A percentile compares a stretch with the other conserved stretches of the same genome.
phyloP scores from a whole-genome alignment of 352 stramenopile genomes.

The Globisporangium middletonii region DNA sequence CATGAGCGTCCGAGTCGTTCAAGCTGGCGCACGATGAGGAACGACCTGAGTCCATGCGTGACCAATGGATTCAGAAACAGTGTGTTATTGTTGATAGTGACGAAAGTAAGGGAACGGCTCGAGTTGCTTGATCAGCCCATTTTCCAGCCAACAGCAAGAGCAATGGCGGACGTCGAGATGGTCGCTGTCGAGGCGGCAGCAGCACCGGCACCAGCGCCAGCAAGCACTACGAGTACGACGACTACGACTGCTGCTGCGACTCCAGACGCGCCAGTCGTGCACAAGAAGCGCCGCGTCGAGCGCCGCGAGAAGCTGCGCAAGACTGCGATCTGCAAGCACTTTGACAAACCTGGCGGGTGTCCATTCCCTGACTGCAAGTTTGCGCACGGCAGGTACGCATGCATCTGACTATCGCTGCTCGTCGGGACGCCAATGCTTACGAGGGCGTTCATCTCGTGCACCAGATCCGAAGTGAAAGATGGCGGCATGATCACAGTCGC shows the following conservation, averaged over 20 bases:
- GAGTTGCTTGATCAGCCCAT: not conserved
- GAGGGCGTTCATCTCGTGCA: not conserved
- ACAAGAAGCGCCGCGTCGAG: conserved; percentile 64
- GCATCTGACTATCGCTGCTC: not conserved
- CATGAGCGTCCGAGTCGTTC: no score
- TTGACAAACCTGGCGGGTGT: conserved; percentile 77
- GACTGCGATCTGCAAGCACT: conserved; percentile 81
- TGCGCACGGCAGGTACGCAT: conserved; percentile 55
- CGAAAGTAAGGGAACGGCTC: not conserved
- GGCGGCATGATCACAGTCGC: conserved; percentile 48
- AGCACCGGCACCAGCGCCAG: not conserved
- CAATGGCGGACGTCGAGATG: conserved; percentile 9
- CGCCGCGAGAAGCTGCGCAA: conserved; percentile 66
- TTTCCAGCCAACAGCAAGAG: not conserved
- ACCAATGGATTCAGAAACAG: no score
- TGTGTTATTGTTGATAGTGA: not conserved
- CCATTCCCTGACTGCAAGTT: conserved; percentile 83
- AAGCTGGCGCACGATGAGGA: no score
- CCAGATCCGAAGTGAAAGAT: conserved; percentile 50
- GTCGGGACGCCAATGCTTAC: not conserved
- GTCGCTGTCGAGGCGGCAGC: not conserved
- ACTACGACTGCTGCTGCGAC: not conserved
- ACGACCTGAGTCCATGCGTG: no score
- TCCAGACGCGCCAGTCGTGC: conserved; percentile 3
- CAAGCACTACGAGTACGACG: not conserved